These are phyloP conservation scores for Pterocarpus santalinus DNA, from an alignment of 306 rosid genomes.

Conservation along the genomic window DNA sequence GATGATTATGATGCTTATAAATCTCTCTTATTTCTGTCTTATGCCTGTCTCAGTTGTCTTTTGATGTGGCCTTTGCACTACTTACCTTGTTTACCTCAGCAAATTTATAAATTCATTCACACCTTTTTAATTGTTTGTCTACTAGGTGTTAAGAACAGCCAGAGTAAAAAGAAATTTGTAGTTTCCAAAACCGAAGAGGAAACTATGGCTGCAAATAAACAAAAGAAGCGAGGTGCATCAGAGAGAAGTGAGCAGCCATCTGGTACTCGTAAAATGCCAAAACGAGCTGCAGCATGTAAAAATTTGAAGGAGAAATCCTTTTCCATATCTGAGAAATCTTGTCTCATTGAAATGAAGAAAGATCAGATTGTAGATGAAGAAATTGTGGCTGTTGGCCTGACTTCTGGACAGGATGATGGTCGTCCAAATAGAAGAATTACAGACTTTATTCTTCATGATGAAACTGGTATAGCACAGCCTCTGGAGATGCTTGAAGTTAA, in stretches of 20 bases:
- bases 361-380: conserved; percentile 76
- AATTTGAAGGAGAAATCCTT: conserved; percentile 74
- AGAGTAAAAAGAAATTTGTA: conserved; percentile 37
- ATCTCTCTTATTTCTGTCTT: conserved; percentile 1
- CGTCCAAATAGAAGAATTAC: conserved; percentile 79
- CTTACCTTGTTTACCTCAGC: not conserved
- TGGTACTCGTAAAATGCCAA: conserved; percentile 79
- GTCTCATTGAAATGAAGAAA: conserved; percentile 64
- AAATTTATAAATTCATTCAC: not conserved
- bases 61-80: not conserved
- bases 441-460: conserved; percentile 83
- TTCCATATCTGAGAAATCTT: conserved; percentile 60
- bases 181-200: conserved; percentile 44
- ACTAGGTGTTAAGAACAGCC: conserved; percentile 52
- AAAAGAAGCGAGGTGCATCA: conserved; percentile 65
- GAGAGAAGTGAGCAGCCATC: conserved; percentile 56
- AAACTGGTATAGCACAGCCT: conserved; percentile 64
- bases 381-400: conserved; percentile 68
- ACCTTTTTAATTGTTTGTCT: not conserved
- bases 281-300: conserved; percentile 80
- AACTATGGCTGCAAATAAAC: conserved; percentile 48
- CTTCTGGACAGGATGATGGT: conserved; percentile 62
- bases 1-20: conserved; percentile 19
- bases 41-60: conserved; percentile 8
- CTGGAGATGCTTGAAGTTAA: conserved; percentile 85